These are phyloP conservation scores for Vanrija pseudolonga DNA, from an alignment of 1,284 basidiomycete species.

Conservation along the genomic window DNA sequence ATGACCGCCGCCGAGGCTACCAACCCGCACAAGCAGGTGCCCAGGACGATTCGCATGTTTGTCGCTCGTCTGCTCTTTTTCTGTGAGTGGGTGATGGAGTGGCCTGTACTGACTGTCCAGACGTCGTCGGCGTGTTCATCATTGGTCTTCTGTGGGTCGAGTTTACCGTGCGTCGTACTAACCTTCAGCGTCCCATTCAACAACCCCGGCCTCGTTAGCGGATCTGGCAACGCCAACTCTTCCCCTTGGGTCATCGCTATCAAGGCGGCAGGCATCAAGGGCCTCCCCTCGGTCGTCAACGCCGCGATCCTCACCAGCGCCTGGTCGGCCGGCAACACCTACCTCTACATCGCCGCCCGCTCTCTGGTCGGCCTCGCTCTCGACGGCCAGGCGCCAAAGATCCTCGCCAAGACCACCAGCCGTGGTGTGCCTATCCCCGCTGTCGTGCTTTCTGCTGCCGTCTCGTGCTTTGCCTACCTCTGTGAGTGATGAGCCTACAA, in stretches of 20 bases:
- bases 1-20: conserved; percentile 54
- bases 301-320: conserved; percentile 32
- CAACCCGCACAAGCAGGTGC: conserved; percentile 69
- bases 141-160: conserved; percentile 57
- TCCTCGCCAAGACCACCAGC: conserved; percentile 51
- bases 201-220: conserved; percentile 59
- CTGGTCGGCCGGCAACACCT: conserved; percentile 21
- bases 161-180: no score
- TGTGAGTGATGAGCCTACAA: conserved; percentile 45
- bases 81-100: conserved; percentile 50
- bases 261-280: conserved; percentile 67
- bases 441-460: conserved; percentile 28
- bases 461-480: conserved; percentile 50
- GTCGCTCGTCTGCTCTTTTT: conserved; percentile 73
- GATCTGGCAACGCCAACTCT: conserved; percentile 55
- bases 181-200: conserved; percentile 62
- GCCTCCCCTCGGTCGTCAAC: conserved; percentile 51
- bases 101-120: neutral
- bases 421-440: conserved; percentile 44
- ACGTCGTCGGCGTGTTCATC: conserved; percentile 30
- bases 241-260: conserved; percentile 79
- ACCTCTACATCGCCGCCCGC: conserved; percentile 26
- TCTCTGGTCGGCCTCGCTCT: conserved; percentile 50
- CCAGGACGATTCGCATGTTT: conserved; percentile 70
- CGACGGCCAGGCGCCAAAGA: conserved; percentile 49